Evolutionary conservation across 306 rosid genomes (phyloP).

Genomic region (Quercus rubra): DNA sequence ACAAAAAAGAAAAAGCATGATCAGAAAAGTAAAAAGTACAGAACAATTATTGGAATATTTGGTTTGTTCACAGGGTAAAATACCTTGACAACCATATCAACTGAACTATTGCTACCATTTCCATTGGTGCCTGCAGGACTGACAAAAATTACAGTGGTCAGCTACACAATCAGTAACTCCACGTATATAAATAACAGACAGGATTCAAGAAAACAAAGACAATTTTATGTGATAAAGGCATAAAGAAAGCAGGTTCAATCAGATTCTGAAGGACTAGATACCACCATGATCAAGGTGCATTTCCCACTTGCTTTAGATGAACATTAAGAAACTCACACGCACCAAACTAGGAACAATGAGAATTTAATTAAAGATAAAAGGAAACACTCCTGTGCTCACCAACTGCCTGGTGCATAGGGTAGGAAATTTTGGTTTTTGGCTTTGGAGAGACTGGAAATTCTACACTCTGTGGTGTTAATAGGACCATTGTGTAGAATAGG

Average conservation of each 20-base stretch:
- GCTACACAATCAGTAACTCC: not conserved
- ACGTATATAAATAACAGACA: not conserved
- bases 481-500: no score
- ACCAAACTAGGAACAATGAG: not conserved
- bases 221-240: not conserved
- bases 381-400: not conserved
- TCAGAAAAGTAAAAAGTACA: not conserved
- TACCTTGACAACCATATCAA: slow-evolving; percentile 30
- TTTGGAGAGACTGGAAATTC: no score
- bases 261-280: not conserved
- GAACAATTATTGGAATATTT: not conserved
- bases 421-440: not conserved
- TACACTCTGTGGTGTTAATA: no score
- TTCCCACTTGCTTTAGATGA: not conserved
- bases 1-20: not conserved
- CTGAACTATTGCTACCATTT: not conserved
- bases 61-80: slow-evolving; percentile 1
- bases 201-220: not conserved
- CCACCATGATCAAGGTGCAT: not conserved
- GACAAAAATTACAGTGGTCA: slow-evolving; percentile 18
- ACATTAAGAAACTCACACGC: not conserved
- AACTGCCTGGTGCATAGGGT: not conserved
- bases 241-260: not conserved
- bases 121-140: slow-evolving; percentile 18
- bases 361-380: not conserved